Base-by-base conservation (phyloP, 2,329 filamentous ascomycete genomes). In the Hymenoscyphus fraxineus region DNA sequence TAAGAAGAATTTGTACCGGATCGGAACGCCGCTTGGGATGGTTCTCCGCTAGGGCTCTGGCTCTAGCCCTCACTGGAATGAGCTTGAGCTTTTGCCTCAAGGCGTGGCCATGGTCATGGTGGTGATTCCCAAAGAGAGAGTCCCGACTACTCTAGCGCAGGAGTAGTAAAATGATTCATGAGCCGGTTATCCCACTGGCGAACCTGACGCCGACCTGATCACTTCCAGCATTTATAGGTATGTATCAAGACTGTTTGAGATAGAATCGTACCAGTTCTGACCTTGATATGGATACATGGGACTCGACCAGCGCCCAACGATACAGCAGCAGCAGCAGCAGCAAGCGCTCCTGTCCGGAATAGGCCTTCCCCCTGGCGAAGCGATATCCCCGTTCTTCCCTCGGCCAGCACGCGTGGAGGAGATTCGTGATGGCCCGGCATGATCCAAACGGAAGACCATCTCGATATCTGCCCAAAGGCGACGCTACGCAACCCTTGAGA, bases 1-100 rank as follows among this genome's bases (percentile, higher is more conserved):
- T 54, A 54, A 54, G 47, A 54, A 19, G 47, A 54, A 54, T 27
- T 54, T 54, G 47, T 22, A 54, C 47, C 19, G 19, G 47, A 54
- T 54, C 19, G 47, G 47, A 54, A 54, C 47, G 47, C 47, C 9
- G 47, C 12, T 19, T 51, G 44, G 10, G 44, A 54, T 54, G 22
- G 47, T 54, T 16, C 22, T 54, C 47, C 47, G 10, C 47, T 54
- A 54, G 47, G 47, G 47, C 22, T 54, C n/a, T 22, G 47, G 19
- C 27, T 27, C 2, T 27, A 27, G 22, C 27, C 27, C 27, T 27
- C 27, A 27, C 27, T 27, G 27, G 27, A 27, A 27, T 27, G 27
- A 27, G 27, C 27, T 27, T 27, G 27, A 27, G 27, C 27, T 27
- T 27, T 27, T 27, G 27, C 27, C 27, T 27, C 2, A 3, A 27